Conservation (phyloP, 805 yeast genomes). For the Blastobotrys muscicola region DNA sequence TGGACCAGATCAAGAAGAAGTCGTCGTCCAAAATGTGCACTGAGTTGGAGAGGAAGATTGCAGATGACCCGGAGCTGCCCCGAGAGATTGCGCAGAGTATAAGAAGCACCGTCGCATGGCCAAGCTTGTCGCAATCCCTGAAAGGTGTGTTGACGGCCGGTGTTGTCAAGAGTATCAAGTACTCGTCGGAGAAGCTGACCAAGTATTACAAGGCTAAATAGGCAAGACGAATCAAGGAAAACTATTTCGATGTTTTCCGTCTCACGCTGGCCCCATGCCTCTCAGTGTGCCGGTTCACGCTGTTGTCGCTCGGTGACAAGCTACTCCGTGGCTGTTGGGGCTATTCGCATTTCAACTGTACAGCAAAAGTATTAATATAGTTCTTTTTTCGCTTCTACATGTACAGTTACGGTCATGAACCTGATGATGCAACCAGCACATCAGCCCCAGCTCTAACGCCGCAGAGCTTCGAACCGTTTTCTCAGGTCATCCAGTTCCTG, state of each 20-base stretch:
- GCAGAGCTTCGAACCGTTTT: slow-evolving; percentile 72
- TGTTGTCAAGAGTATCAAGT: slow-evolving; percentile 51
- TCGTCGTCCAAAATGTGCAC: slow-evolving; percentile 14
- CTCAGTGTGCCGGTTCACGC: too few species aligned
- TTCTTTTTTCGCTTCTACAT: too few species aligned
- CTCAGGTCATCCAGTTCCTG: slow-evolving; percentile 53
- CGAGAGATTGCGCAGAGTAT: slow-evolving; percentile 34
- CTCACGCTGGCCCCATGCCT: too few species aligned
- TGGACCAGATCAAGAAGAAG: slow-evolving; percentile 1
- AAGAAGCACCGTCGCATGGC: slow-evolving; percentile 47
- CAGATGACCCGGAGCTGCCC: slow-evolving; percentile 33
- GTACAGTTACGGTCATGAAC: too few species aligned
- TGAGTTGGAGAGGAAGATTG: slow-evolving; percentile 35
- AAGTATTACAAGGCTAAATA: slow-evolving; percentile 21
- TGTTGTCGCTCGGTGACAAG: too few species aligned
- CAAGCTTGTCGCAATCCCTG: slow-evolving; percentile 66
- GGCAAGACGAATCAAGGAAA: slow-evolving; percentile 5
- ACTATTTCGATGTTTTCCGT: neutral
- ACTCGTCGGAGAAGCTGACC: slow-evolving; percentile 62
- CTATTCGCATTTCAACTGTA: too few species aligned
- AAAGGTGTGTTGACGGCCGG: slow-evolving; percentile 92
- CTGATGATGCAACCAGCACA: too few species aligned
- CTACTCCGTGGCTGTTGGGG: too few species aligned
- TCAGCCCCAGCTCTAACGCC: slow-evolving; percentile 19
- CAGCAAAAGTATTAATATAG: too few species aligned